phyloP scores from a whole-genome alignment of 306 rosid genomes.

The Gastrolobium villosum region DNA sequence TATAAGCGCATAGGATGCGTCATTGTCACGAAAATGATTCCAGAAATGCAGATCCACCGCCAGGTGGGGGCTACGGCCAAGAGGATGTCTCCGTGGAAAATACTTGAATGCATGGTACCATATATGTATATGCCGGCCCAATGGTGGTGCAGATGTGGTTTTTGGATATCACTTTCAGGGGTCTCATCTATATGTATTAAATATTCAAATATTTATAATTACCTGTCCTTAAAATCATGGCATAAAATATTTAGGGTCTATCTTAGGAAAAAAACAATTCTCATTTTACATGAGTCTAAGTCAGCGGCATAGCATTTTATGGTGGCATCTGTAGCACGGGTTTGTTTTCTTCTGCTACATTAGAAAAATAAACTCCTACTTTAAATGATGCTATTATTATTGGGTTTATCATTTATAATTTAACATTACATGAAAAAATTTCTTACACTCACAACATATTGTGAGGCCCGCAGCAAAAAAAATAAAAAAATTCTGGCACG shows the following conservation, averaged over 20 bases:
- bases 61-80: slow-evolving; percentile 52
- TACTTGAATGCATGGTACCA: background rate
- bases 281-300: too few relatives aligned
- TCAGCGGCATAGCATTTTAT: too few relatives aligned
- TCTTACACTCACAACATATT: too few relatives aligned
- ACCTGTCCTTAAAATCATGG: background rate
- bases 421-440: too few relatives aligned
- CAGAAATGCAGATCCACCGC: slow-evolving; percentile 28
- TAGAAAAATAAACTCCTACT: too few relatives aligned
- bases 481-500: too few relatives aligned
- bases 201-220: background rate
- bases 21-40: slow-evolving; percentile 56
- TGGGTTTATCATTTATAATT: too few relatives aligned
- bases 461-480: too few relatives aligned
- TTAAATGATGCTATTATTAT: too few relatives aligned
- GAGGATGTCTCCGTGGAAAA: slow-evolving; percentile 37
- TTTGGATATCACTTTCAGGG: background rate
- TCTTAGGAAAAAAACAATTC: too few relatives aligned
- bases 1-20: slow-evolving; percentile 47
- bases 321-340: too few relatives aligned
- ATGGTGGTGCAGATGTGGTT: slow-evolving; percentile 13
- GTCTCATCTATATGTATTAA: slow-evolving; percentile 16
- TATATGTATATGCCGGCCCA: slow-evolving; percentile 4
- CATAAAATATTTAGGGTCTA: background rate
- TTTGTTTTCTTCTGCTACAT: too few relatives aligned